Evolutionary conservation across 1,284 basidiomycete genomes (phyloP).

Genomic region (Coniophora puteana): DNA sequence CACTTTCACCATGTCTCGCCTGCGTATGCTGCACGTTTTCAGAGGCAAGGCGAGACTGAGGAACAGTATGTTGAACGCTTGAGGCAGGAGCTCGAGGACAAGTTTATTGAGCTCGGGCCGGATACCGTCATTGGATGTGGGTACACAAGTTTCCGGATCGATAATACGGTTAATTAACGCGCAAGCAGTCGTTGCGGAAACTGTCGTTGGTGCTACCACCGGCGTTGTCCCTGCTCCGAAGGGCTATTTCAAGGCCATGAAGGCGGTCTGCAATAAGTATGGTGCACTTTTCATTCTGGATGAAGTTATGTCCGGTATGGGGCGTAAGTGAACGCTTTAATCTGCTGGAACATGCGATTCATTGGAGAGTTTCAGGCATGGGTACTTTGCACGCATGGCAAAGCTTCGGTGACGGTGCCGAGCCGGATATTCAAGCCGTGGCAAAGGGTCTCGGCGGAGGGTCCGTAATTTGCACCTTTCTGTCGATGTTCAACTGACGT

Average conservation of each 20-base stretch:
- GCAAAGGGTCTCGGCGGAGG: slow-evolving; percentile 88
- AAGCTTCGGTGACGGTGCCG: slow-evolving; percentile 68
- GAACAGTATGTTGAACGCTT: slow-evolving; percentile 75
- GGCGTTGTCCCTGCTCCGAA: slow-evolving; percentile 73
- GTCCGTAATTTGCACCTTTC: slow-evolving; percentile 32
- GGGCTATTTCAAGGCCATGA: slow-evolving; percentile 82
- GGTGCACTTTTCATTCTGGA: slow-evolving; percentile 85
- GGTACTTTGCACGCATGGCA: slow-evolving; percentile 86
- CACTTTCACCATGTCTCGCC: slow-evolving; percentile 82
- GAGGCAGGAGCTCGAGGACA: slow-evolving; percentile 76
- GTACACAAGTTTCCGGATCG: slow-evolving; percentile 19
- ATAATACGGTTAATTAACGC: slow-evolving; percentile 8
- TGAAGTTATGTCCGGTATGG: slow-evolving; percentile 87
- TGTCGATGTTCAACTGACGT: slow-evolving; percentile 8
- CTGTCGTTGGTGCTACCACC: slow-evolving; percentile 80
- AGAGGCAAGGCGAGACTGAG: slow-evolving; percentile 64
- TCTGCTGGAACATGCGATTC: slow-evolving; percentile 2
- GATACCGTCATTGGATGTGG: slow-evolving; percentile 77
- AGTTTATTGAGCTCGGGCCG: slow-evolving; percentile 77
- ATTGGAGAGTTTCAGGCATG: slow-evolving; percentile 50
- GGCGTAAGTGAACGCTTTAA: slow-evolving; percentile 45
- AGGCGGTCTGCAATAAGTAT: slow-evolving; percentile 82
- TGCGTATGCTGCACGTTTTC: slow-evolving; percentile 80
- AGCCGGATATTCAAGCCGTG: slow-evolving; percentile 80
- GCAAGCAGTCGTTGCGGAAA: slow-evolving; percentile 71